phyloP scores from a whole-genome alignment of 2,329 filamentous ascomycete species.

The Grosmannia serpens region DNA sequence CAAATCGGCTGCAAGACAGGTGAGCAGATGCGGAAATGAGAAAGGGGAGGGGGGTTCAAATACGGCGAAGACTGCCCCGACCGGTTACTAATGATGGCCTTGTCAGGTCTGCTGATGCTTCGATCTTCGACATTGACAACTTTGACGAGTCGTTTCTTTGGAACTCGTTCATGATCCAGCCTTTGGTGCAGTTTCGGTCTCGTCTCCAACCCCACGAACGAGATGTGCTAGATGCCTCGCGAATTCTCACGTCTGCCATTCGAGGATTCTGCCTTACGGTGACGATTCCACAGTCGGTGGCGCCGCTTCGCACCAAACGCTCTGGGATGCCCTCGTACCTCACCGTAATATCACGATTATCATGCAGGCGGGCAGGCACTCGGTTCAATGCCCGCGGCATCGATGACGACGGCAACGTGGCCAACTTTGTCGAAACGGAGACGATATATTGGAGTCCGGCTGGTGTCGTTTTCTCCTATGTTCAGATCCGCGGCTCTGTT shows the following conservation, averaged over 20 bases:
- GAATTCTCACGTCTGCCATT: constrained; percentile 86
- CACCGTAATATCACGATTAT: constrained; percentile 83
- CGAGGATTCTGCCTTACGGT: constrained; percentile 84
- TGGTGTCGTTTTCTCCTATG: constrained; percentile 78
- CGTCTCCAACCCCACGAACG: constrained; percentile 66
- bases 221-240: constrained; percentile 69
- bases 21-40: constrained; percentile 19
- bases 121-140: constrained; percentile 80
- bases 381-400: constrained; percentile 96
- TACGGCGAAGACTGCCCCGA: no score
- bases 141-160: constrained; percentile 88
- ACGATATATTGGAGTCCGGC: constrained; percentile 79
- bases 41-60: no score
- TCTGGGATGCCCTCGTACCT: constrained; percentile 71
- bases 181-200: constrained; percentile 79
- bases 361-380: constrained; percentile 82
- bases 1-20: constrained; percentile 84
- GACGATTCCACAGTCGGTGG: constrained; percentile 65
- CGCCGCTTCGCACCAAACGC: constrained; percentile 53
- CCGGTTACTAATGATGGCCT: no score
- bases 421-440: constrained; percentile 98
- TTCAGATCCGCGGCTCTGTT: constrained; percentile 83
- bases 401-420: constrained; percentile 93
- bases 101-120: constrained; percentile 56
- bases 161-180: constrained; percentile 98